Percentiles rank a stretch among this genome's conserved stretches.
Conservation (phyloP, 2,329 filamentous ascomycete genomes). For the Diaporthe australafricana region DNA sequence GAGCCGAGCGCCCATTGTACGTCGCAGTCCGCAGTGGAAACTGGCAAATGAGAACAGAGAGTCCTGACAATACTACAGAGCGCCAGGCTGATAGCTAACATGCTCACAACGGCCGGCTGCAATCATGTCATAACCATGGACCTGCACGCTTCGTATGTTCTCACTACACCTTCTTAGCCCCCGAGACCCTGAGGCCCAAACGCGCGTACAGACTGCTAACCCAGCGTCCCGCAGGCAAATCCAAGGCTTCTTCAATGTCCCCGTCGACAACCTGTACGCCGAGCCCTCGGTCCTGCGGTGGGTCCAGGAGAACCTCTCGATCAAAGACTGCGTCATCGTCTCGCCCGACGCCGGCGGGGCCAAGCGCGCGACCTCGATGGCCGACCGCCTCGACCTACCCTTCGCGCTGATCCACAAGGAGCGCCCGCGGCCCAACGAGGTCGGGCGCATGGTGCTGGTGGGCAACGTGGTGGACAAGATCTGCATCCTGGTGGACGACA, state of each 20-base stretch:
- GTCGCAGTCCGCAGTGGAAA: background rate
- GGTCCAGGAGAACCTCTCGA: constrained; percentile 84
- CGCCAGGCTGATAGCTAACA: constrained; percentile 95
- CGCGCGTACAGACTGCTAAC: constrained; percentile 66
- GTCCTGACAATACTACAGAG: constrained; percentile 54
- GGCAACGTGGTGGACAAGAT: constrained; percentile 86
- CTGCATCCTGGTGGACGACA: constrained; percentile 96
- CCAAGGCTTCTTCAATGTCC: constrained; percentile 98
- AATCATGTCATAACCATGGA: constrained; percentile 90
- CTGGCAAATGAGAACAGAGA: background rate
- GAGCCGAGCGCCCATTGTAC: constrained; percentile 86
- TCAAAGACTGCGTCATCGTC: constrained; percentile 90
- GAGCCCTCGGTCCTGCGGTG: constrained; percentile 78
- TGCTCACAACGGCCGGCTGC: constrained; percentile 94
- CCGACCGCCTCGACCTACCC: constrained; percentile 91
- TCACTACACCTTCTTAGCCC: constrained; percentile 29
- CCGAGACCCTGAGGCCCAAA: too few species aligned
- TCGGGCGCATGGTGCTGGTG: constrained; percentile 84
- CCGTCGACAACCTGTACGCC: constrained; percentile 96
- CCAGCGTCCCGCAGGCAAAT: constrained; percentile 72
- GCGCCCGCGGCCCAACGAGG: constrained; percentile 67
- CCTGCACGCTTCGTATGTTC: constrained; percentile 84
- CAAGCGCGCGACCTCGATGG: constrained; percentile 95
- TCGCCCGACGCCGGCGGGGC: constrained; percentile 96
- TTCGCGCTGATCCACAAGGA: constrained; percentile 97